phyloP scores from a whole-genome alignment of 1,284 basidiomycete genomes.

The Pterula multifida region DNA sequence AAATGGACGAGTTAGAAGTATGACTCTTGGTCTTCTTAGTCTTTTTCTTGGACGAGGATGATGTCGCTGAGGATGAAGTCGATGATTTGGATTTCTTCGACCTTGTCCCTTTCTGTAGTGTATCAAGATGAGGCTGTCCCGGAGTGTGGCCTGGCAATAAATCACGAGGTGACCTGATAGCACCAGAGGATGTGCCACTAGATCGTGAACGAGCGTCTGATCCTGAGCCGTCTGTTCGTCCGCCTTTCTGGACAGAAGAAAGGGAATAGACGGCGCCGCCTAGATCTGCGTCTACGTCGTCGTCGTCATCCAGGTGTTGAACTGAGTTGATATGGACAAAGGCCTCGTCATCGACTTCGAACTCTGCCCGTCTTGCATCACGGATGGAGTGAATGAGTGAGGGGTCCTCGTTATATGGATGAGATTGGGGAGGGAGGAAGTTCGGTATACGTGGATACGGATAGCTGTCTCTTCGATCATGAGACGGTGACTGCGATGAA shows the following conservation, averaged over 20 bases:
- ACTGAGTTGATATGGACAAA: not conserved
- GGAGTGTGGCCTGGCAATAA: too few relatives aligned
- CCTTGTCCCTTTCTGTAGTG: not conserved
- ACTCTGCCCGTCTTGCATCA: not conserved
- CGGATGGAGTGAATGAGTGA: not conserved
- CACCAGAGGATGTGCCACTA: not conserved
- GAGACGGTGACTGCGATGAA: not conserved
- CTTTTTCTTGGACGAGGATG: not conserved
- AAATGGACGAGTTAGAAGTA: not conserved
- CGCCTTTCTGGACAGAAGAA: not conserved
- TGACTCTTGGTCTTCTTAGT: not conserved
- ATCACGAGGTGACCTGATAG: not conserved
- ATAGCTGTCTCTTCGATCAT: not conserved
- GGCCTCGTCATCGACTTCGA: not conserved
- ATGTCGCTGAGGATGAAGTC: not conserved
- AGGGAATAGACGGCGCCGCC: not conserved
- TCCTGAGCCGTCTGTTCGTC: not conserved
- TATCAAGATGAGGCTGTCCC: not conserved
- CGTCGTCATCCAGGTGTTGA: not conserved
- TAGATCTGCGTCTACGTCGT: slow-evolving; percentile 1
- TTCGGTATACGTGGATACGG: not conserved
- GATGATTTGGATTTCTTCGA: not conserved
- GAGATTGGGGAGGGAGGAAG: not conserved
- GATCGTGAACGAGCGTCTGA: not conserved
- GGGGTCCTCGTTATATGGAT: not conserved